Conservation (phyloP, 805 yeast species). For the Starmerella roubikii region DNA sequence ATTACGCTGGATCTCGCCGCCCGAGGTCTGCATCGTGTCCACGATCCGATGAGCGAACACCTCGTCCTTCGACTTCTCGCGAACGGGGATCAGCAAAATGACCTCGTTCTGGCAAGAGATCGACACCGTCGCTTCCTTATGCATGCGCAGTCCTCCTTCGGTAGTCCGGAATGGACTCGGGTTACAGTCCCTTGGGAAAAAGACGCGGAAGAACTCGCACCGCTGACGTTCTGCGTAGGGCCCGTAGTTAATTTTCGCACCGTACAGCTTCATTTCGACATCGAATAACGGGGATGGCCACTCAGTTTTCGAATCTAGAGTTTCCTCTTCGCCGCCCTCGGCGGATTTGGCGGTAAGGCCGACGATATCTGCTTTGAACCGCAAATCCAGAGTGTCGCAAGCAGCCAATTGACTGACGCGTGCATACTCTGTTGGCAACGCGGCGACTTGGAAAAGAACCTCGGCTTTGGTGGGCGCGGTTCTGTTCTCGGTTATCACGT, state of each 20-base stretch:
- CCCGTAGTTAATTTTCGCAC: slow-evolving; percentile 68
- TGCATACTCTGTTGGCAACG: slow-evolving; percentile 55
- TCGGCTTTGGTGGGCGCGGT: slow-evolving; percentile 20
- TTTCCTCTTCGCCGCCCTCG: not conserved
- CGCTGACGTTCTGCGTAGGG: slow-evolving; percentile 94
- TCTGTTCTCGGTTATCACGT: not conserved
- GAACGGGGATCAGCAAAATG: slow-evolving; percentile 60
- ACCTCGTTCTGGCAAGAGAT: slow-evolving; percentile 51
- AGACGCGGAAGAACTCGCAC: slow-evolving; percentile 42
- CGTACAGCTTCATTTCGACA: slow-evolving; percentile 41
- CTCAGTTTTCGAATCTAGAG: not conserved
- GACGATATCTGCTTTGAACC: slow-evolving; percentile 58
- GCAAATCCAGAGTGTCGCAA: slow-evolving; percentile 40
- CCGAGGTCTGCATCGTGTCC: slow-evolving; percentile 2
- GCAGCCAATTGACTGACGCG: slow-evolving; percentile 58
- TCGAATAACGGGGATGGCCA: slow-evolving; percentile 29
- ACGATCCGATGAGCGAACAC: slow-evolving; percentile 8
- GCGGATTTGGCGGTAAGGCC: slow-evolving; percentile 34
- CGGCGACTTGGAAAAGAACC: slow-evolving; percentile 15
- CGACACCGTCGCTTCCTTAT: slow-evolving; percentile 43
- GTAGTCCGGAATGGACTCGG: slow-evolving; percentile 36
- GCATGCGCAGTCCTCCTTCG: slow-evolving; percentile 42
- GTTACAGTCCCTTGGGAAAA: slow-evolving; percentile 41
- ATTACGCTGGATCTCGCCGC: slow-evolving; percentile 33
- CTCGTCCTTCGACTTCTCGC: slow-evolving; percentile 68